Evolutionary conservation across 257 asterid genomes (phyloP).

Genomic region (Ehretia macrophylla): DNA sequence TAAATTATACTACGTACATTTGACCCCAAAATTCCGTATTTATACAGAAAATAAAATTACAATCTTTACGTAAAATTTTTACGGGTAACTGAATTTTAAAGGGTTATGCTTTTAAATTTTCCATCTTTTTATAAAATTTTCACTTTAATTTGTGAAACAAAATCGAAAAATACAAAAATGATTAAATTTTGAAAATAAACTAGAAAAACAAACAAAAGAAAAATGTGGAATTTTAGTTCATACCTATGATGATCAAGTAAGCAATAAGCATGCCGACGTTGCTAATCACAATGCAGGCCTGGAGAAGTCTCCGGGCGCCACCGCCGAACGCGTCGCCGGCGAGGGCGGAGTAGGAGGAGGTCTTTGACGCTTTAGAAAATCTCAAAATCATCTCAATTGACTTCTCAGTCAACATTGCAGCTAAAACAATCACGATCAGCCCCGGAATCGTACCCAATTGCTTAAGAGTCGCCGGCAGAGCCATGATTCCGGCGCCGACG

Average conservation of each 20-base stretch:
- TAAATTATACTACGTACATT: too few species aligned
- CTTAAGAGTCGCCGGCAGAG: constrained; percentile 78
- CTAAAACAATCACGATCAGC: constrained; percentile 50
- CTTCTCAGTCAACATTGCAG: constrained; percentile 67
- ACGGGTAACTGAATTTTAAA: too few species aligned
- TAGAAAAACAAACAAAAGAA: too few species aligned
- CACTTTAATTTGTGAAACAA: neutral
- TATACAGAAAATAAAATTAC: too few species aligned
- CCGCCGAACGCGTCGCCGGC: constrained; percentile 64
- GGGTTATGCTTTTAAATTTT: too few species aligned
- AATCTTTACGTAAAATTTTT: too few species aligned
- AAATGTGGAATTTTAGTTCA: neutral
- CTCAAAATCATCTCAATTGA: constrained; percentile 71
- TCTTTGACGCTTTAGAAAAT: constrained; percentile 63
- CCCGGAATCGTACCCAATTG: constrained; percentile 76
- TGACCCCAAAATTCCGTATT: too few species aligned
- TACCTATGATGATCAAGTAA: constrained; percentile 86
- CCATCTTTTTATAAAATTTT: neutral
- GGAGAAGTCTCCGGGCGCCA: constrained; percentile 59
- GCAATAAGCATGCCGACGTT: constrained; percentile 77
- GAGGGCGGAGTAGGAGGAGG: constrained; percentile 59
- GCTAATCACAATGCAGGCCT: constrained; percentile 61
- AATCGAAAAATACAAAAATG: neutral
- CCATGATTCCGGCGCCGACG: constrained; percentile 93
- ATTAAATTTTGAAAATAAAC: too few species aligned